phyloP scores from a whole-genome alignment of 495 filamentous ascomycete species.

The Baudoinia panamericana region DNA sequence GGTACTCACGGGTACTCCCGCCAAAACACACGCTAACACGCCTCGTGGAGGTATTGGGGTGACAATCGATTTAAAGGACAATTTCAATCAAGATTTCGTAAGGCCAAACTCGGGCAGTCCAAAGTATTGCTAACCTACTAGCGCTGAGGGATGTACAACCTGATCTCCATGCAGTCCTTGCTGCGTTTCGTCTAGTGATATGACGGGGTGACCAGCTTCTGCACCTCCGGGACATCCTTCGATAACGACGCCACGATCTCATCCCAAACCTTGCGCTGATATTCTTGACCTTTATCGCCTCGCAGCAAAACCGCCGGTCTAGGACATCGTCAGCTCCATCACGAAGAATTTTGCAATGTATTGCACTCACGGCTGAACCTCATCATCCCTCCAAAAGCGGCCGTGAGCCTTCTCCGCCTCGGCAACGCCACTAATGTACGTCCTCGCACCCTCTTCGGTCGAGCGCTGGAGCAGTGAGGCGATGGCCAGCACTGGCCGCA shows the following conservation, averaged over 20 bases:
- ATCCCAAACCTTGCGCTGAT: conserved; percentile 13
- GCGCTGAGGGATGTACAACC: too few species aligned
- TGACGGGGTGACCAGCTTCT: conserved; percentile 2
- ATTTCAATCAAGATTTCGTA: too few species aligned
- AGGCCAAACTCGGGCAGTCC: too few species aligned
- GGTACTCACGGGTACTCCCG: too few species aligned
- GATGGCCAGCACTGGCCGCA: conserved; percentile 1
- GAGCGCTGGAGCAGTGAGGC: conserved; percentile 4
- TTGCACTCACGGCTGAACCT: conserved; percentile 11
- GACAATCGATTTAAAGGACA: too few species aligned
- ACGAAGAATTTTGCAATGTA: not conserved
- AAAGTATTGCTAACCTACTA: too few species aligned
- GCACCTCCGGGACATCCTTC: conserved; percentile 19
- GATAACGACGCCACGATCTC: conserved; percentile 16
- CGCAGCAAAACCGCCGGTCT: conserved; percentile 12
- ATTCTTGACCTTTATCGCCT: conserved; percentile 10
- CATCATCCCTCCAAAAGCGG: conserved; percentile 20
- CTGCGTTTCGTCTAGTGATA: too few species aligned
- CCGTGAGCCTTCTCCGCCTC: conserved; percentile 15
- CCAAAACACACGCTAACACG: too few species aligned
- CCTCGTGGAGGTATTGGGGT: too few species aligned
- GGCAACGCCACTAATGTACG: conserved; percentile 14
- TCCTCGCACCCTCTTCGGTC: conserved; percentile 18
- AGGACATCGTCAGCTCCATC: not conserved
- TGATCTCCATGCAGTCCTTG: too few species aligned